Conservation (phyloP, 2,329 filamentous ascomycete genomes). For the Pseudocercospora ulei region DNA sequence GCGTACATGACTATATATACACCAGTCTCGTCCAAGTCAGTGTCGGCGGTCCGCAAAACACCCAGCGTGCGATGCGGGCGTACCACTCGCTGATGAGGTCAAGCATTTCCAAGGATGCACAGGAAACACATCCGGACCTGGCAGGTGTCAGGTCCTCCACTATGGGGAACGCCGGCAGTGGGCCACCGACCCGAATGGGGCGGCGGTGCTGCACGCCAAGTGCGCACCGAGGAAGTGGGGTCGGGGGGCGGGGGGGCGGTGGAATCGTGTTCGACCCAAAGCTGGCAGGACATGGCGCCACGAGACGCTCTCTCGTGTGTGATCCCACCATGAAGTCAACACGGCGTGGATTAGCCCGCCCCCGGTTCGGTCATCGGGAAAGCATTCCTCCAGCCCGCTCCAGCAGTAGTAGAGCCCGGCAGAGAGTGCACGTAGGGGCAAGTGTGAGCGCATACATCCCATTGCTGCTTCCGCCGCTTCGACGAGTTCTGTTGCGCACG, state of each 20-base stretch:
- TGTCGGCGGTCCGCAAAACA: conserved; percentile 6
- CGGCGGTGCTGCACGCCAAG: too few species aligned
- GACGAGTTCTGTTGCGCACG: not conserved
- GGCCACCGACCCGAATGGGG: not conserved
- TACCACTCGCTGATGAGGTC: conserved; percentile 4
- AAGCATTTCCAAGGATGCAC: conserved; percentile 2
- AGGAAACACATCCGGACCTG: conserved; percentile 2
- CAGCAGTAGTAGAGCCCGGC: not conserved
- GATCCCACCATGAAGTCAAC: too few species aligned
- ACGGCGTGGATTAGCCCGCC: too few species aligned
- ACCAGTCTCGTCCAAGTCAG: not conserved
- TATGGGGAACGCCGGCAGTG: conserved; percentile 2
- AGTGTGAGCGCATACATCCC: not conserved
- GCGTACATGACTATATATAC: too few species aligned
- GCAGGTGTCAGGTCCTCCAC: conserved; percentile 4
- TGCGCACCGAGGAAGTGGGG: too few species aligned
- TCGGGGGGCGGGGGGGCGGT: too few species aligned
- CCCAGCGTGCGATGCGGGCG: conserved; percentile 5
- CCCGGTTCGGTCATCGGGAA: too few species aligned
- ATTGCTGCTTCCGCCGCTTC: conserved; percentile 5
- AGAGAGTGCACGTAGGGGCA: not conserved
- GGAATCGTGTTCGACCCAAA: too few species aligned
- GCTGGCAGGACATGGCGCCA: too few species aligned
- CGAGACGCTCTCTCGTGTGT: too few species aligned
- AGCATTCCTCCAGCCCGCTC: too few species aligned